These are phyloP conservation scores for Neurospora sp. DNA, from an alignment of 495 filamentous ascomycete genomes.

Conservation along the genomic window DNA sequence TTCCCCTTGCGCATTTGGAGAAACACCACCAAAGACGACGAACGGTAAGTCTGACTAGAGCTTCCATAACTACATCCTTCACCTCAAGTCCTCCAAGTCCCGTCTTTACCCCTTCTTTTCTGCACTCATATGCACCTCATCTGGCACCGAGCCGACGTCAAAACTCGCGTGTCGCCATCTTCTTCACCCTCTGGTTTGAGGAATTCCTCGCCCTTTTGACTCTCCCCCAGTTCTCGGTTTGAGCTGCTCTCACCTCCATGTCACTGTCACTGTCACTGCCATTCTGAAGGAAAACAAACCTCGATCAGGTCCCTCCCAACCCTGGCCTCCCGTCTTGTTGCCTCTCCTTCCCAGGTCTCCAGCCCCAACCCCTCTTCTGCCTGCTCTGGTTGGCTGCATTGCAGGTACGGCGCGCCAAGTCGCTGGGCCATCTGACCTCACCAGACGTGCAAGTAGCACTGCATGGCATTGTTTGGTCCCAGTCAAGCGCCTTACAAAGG, in stretches of 20 bases:
- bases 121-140: background rate
- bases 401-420: slow-evolving; percentile 20
- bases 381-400: slow-evolving; percentile 22
- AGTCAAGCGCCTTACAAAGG: background rate
- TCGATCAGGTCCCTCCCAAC: background rate
- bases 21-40: background rate
- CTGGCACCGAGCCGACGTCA: background rate
- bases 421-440: slow-evolving; percentile 28
- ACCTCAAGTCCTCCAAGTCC: background rate
- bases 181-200: background rate
- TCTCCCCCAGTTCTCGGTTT: background rate
- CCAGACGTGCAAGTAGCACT: slow-evolving; percentile 19
- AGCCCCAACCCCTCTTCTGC: slow-evolving; percentile 21
- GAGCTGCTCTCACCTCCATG: slow-evolving; percentile 1
- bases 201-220: background rate
- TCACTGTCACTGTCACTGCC: background rate
- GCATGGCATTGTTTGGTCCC: slow-evolving; percentile 7
- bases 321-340: slow-evolving; percentile 13
- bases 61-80: background rate
- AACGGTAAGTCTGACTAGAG: background rate
- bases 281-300: slow-evolving; percentile 22
- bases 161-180: background rate
- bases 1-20: background rate
- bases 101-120: background rate
- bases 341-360: slow-evolving; percentile 5